phyloP scores from a whole-genome alignment of 2,329 filamentous ascomycete species.

The Hypomyces rosellus region DNA sequence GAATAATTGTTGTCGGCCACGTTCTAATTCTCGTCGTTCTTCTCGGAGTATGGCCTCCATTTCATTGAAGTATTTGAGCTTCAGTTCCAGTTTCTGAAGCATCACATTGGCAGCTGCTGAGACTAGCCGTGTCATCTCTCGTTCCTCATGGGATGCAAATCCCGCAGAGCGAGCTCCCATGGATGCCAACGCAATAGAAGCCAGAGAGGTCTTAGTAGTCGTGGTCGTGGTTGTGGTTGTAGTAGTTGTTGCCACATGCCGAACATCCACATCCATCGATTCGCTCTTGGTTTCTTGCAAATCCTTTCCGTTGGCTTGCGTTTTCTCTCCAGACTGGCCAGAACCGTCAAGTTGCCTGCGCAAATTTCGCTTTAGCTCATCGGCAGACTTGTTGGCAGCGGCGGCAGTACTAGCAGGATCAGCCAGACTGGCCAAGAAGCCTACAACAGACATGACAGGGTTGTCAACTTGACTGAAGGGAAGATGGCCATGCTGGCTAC shows the following conservation, averaged over 20 bases:
- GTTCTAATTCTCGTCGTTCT: slow-evolving; percentile 86
- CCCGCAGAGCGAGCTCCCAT: slow-evolving; percentile 81
- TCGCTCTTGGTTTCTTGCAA: slow-evolving; percentile 45
- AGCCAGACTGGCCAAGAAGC: slow-evolving; percentile 85
- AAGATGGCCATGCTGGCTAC: slow-evolving; percentile 68
- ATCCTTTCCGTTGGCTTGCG: slow-evolving; percentile 53
- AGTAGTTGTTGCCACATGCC: slow-evolving; percentile 46
- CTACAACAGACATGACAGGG: slow-evolving; percentile 92
- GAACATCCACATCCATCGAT: slow-evolving; percentile 59
- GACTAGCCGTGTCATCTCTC: slow-evolving; percentile 90
- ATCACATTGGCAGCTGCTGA: slow-evolving; percentile 88
- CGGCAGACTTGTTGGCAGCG: slow-evolving; percentile 80
- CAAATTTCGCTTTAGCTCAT: slow-evolving; percentile 75
- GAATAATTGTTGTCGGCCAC: slow-evolving; percentile 87
- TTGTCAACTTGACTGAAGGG: slow-evolving; percentile 93
- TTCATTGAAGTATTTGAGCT: slow-evolving; percentile 92
- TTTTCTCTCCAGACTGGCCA: slow-evolving; percentile 29
- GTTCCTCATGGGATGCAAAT: slow-evolving; percentile 91
- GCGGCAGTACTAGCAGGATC: slow-evolving; percentile 87
- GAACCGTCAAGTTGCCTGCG: slow-evolving; percentile 65
- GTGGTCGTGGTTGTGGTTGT: slow-evolving; percentile 46
- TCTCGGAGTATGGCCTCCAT: slow-evolving; percentile 90
- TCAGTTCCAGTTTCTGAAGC: slow-evolving; percentile 92
- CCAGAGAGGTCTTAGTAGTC: slow-evolving; percentile 45
- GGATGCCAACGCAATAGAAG: slow-evolving; percentile 77